Conservation (phyloP, 164 flowering plant species). For the Liriodendron chinense region DNA sequence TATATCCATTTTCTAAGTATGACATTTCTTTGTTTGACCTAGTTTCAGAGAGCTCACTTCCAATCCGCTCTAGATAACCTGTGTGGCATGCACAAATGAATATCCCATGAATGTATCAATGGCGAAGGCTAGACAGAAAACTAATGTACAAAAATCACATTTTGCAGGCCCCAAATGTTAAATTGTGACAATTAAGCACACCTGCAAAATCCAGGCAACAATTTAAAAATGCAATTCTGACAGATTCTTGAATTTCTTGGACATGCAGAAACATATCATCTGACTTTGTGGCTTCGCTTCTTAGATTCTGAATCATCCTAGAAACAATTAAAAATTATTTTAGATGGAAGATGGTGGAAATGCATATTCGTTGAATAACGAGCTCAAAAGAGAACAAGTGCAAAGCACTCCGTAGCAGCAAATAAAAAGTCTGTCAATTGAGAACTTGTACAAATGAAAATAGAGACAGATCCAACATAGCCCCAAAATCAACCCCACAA, state of each 20-base stretch:
- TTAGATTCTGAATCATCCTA: constrained; percentile 76
- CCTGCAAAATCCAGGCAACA: constrained; percentile 94
- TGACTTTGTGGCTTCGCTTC: constrained; percentile 60
- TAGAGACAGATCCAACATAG: background rate
- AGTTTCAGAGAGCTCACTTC: constrained; percentile 51
- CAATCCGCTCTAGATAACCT: constrained; percentile 87
- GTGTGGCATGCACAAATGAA: constrained; percentile 18
- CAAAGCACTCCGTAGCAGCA: background rate
- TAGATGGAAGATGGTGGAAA: background rate
- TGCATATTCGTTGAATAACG: background rate
- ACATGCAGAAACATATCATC: constrained; percentile 68
- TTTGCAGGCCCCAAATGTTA: background rate
- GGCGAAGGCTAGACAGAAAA: background rate
- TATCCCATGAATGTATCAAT: constrained; percentile 3
- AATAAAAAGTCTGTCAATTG: background rate
- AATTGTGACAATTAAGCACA: constrained; percentile 21
- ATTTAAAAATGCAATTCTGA: constrained; percentile 80
- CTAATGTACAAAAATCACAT: background rate
- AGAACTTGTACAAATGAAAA: background rate
- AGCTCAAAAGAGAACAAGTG: background rate
- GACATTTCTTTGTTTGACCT: constrained; percentile 46
- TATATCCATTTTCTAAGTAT: constrained; percentile 57
- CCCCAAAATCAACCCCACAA: background rate
- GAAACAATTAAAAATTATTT: constrained; percentile 16
- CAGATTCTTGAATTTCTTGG: constrained; percentile 86